These are phyloP conservation scores for Botryotinia narcissicola DNA, from an alignment of 2,329 filamentous ascomycete genomes.

Conservation along the genomic window DNA sequence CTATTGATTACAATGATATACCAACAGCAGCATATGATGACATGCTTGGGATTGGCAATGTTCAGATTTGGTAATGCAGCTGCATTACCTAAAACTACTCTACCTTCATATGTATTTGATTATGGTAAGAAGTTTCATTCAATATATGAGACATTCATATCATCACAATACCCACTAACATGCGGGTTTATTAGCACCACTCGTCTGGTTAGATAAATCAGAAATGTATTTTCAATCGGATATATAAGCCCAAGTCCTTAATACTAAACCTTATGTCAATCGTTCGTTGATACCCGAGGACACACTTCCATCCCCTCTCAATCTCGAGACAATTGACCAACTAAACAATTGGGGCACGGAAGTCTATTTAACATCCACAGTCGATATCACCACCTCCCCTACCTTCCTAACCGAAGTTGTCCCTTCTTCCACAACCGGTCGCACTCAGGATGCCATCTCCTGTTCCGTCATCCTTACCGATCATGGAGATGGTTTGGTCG, in stretches of 20 bases:
- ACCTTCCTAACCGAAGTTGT: conserved; percentile 51
- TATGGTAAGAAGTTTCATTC: conserved; percentile 42
- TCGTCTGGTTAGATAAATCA: conserved; percentile 49
- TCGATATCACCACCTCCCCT: conserved; percentile 47
- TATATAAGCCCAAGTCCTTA: conserved; percentile 45
- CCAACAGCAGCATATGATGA: conserved; percentile 12
- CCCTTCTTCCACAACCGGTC: conserved; percentile 48
- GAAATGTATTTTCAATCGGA: conserved; percentile 51
- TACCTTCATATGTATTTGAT: conserved; percentile 46
- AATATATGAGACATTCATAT: background rate
- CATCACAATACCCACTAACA: conserved; percentile 1
- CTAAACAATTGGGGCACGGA: conserved; percentile 44
- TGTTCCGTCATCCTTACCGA: conserved; percentile 56
- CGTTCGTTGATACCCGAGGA: conserved; percentile 42
- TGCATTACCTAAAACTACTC: conserved; percentile 23
- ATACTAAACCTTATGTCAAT: conserved; percentile 47
- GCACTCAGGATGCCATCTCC: conserved; percentile 49
- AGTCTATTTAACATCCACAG: conserved; percentile 49
- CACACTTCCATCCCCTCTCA: conserved; percentile 40
- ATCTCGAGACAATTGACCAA: conserved; percentile 47
- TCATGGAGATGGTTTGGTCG: conserved; percentile 47
- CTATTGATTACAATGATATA: conserved; percentile 15
- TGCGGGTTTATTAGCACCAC: conserved; percentile 43
- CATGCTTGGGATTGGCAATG: conserved; percentile 10
- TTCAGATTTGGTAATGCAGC: background rate